These are phyloP conservation scores for Rhizoclosmatium globosum DNA, from an alignment of 192 early-diverging fungal genomes.

Conservation along the genomic window DNA sequence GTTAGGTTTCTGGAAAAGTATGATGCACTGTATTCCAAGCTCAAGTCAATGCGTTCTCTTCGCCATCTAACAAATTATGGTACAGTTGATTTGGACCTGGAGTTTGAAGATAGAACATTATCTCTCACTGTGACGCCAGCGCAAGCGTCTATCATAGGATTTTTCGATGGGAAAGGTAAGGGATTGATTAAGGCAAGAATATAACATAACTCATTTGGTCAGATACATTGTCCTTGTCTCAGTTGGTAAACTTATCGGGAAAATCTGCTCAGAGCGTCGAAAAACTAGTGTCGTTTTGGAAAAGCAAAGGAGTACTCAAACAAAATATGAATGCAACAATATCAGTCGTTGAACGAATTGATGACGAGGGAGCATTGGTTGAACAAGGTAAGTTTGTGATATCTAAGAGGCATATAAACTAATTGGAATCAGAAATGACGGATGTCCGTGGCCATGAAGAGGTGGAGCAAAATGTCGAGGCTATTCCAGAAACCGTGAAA, in stretches of 20 bases:
- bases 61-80: conserved; percentile 62
- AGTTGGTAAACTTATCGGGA: conserved; percentile 12
- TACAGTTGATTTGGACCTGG: conserved; percentile 61
- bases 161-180: conserved; percentile 18
- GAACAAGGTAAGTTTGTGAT: not conserved
- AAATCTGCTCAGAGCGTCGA: not conserved
- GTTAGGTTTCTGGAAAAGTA: conserved; percentile 50
- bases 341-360: not conserved
- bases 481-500: conserved; percentile 13
- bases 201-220: not conserved
- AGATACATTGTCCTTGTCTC: not conserved
- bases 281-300: conserved; percentile 15
- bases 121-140: conserved; percentile 58
- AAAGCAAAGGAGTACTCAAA: conserved; percentile 4
- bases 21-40: conserved; percentile 50
- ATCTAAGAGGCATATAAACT: too few species aligned
- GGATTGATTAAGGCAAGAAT: not conserved
- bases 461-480: not conserved
- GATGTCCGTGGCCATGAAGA: not conserved
- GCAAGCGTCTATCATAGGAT: conserved; percentile 61
- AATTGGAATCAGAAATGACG: too few species aligned
- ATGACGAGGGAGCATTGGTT: not conserved
- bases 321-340: not conserved
- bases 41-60: conserved; percentile 69
- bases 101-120: conserved; percentile 58